phyloP scores from a whole-genome alignment of 176 grass and related monocot species.

The Aechmea fasciata region DNA sequence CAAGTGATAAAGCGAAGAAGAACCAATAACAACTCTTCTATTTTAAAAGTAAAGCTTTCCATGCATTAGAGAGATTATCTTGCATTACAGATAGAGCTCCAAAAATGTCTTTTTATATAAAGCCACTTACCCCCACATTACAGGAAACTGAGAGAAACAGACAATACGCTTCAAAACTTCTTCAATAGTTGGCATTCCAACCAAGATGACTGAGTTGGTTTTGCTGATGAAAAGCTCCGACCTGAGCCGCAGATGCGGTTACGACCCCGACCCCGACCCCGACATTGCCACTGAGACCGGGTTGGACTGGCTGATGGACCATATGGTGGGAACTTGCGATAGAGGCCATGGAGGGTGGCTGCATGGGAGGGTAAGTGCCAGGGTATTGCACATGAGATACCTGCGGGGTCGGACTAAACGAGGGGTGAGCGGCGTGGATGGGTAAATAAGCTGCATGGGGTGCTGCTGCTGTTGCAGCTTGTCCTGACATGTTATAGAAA shows the following conservation, averaged over 20 bases:
- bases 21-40: too few species aligned
- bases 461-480: conserved; percentile 32
- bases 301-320: conserved; percentile 35
- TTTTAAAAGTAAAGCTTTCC: too few species aligned
- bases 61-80: too few species aligned
- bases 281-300: conserved; percentile 30
- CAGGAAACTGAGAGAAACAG: too few species aligned
- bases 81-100: too few species aligned
- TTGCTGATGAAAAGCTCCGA: conserved; percentile 46
- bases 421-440: conserved; percentile 30
- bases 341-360: conserved; percentile 36
- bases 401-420: conserved; percentile 40
- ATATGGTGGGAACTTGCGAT: conserved; percentile 40
- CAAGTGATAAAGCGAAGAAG: too few species aligned
- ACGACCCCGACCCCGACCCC: conserved; percentile 52
- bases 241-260: conserved; percentile 38
- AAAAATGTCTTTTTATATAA: too few species aligned
- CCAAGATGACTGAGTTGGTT: conserved; percentile 45
- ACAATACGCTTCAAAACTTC: too few species aligned
- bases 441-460: conserved; percentile 47
- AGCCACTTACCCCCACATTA: too few species aligned
- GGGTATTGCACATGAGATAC: conserved; percentile 44
- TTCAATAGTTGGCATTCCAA: conserved; percentile 41
- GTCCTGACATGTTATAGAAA: conserved; percentile 47
- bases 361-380: conserved; percentile 25